Base-by-base conservation (phyloP, 352 stramenopile species). In the Pythium vanterpoolii region DNA sequence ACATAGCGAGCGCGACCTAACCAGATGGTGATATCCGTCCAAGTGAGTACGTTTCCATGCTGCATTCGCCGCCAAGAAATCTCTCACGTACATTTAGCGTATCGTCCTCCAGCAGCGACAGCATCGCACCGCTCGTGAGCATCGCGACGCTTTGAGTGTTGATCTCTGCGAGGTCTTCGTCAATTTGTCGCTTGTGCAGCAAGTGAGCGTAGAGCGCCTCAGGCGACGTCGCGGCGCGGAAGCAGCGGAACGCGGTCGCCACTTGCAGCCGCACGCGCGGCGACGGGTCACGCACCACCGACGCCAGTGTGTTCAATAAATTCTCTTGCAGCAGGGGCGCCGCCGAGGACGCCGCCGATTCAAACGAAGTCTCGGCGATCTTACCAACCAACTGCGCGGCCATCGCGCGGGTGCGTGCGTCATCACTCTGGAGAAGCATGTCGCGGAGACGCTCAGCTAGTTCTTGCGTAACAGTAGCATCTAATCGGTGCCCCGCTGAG, bases 41-140 rank as follows among this genome's bases (percentile, higher is more conserved):
- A n/a, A n/a, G n/a, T n/a, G 10, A 56, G 21, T 50, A 24, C 31
- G 43, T 33, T 16, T 16, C 14, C 34, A 11, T 3, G 7, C 9
- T 43, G 18, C 23, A 55, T 16, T 31, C n/a, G 31, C 8, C 23
- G n/a, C n/a, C n/a, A n/a, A 42, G 9, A 56, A 10, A 5, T 26
- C 9, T 24, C 23, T 6, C 9, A 36, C 58, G 36, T 53, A 78
- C 68, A 38, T 79, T 45, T 1, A 64, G 44, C 4, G 69, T 52
- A 1, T 68, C 46, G 45, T 90, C 81, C 38, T 90, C 81, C 28
- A 90, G 59, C 11, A 90, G 67, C 9, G 80, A 80, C 9, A 90
- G 56, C 42, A 89, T 27, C 1, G 73, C 65, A 3, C 81, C 81
- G 27, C 77, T 90, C 4, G 81, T 77, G 61, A 89, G 76, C 81